Percentiles rank a stretch among this genome's conserved stretches.
Evolutionary conservation across 805 yeast genomes (phyloP).

Genomic region (Naumovozyma baii): DNA sequence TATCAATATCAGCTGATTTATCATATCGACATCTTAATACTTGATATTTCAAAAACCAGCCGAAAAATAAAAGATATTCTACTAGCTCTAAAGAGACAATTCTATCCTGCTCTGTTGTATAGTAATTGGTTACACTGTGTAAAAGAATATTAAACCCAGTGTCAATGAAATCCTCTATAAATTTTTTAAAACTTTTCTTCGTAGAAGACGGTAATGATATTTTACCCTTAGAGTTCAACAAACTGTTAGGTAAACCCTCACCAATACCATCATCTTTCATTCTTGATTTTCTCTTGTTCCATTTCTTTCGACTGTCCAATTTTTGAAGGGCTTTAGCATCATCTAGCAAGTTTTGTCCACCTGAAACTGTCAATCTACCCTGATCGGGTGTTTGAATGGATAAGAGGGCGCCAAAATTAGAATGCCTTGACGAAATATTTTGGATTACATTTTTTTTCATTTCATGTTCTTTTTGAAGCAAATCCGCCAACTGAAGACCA

Average conservation of each 20-base stretch:
- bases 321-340: slow-evolving; percentile 47
- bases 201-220: slow-evolving; percentile 29
- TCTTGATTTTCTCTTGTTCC: slow-evolving; percentile 38
- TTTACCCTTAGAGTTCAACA: slow-evolving; percentile 16
- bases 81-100: slow-evolving; percentile 25
- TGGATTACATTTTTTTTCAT: slow-evolving; percentile 41
- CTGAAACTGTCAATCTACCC: slow-evolving; percentile 50
- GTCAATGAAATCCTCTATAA: slow-evolving; percentile 54
- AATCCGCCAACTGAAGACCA: slow-evolving; percentile 32
- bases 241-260: slow-evolving; percentile 26
- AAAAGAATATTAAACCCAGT: slow-evolving; percentile 67
- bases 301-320: slow-evolving; percentile 58
- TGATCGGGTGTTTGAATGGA: slow-evolving; percentile 58
- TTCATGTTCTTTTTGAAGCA: slow-evolving; percentile 53
- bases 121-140: slow-evolving; percentile 39
- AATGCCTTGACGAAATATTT: slow-evolving; percentile 64
- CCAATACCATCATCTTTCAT: slow-evolving; percentile 25
- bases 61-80: slow-evolving; percentile 48
- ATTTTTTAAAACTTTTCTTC: slow-evolving; percentile 30
- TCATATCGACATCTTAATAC: slow-evolving; percentile 30
- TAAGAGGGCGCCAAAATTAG: slow-evolving; percentile 79
- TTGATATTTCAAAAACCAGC: slow-evolving; percentile 74
- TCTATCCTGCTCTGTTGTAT: slow-evolving; percentile 34
- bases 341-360: slow-evolving; percentile 57
- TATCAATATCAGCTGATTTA: slow-evolving; percentile 27